Conservation (phyloP, 177 flowering plant species). For the Vitis hybrid region DNA sequence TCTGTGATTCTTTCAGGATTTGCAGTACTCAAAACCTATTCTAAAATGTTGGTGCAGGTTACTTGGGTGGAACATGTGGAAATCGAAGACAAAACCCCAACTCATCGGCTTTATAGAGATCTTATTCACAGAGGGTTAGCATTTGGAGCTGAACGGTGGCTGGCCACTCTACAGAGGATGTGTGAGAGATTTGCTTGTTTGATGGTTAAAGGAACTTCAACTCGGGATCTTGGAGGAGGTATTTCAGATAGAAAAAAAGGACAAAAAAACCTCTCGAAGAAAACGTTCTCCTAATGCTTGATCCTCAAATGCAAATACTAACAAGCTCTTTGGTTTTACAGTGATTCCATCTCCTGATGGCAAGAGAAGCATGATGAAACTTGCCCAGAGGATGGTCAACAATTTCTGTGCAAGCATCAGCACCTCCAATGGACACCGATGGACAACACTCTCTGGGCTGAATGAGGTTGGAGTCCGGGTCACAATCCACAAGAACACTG, state of each 20-base stretch:
- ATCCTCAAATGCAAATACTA: not conserved
- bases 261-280: too few relatives aligned
- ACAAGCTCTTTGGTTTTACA: conserved; percentile 16
- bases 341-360: conserved; percentile 74
- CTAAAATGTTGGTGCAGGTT: conserved; percentile 40
- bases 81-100: conserved; percentile 58
- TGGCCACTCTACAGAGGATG: conserved; percentile 70
- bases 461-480: conserved; percentile 67
- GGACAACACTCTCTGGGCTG: conserved; percentile 65
- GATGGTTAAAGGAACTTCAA: conserved; percentile 43
- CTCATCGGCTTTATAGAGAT: conserved; percentile 56
- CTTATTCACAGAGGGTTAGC: conserved; percentile 64
- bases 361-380: conserved; percentile 82
- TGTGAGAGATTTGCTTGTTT: conserved; percentile 70
- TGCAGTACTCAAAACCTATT: not conserved
- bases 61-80: conserved; percentile 86
- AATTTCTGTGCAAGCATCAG: conserved; percentile 67
- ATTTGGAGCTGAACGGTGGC: conserved; percentile 85
- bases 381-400: conserved; percentile 77
- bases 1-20: not conserved
- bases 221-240: conserved; percentile 79
- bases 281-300: too few relatives aligned
- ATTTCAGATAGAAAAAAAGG: not conserved
- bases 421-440: conserved; percentile 49
- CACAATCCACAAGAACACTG: conserved; percentile 54